These are phyloP conservation scores for Omphalotus guepiniiformis DNA, from an alignment of 768 basidiomycete species.

Conservation along the genomic window DNA sequence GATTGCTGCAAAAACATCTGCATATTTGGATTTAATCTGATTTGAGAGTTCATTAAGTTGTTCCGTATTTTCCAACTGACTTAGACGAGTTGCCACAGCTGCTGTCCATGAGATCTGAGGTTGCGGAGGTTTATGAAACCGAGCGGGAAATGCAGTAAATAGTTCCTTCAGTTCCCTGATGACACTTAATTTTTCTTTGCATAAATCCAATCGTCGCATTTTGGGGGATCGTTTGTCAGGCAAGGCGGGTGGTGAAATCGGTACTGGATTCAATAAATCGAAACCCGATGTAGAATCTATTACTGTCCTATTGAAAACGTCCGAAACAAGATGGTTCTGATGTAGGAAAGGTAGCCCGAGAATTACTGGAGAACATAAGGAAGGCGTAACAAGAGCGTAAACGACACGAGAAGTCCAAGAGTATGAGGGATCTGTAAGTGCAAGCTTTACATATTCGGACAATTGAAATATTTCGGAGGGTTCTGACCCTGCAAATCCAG, in stretches of 20 bases:
- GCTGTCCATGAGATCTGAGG: not conserved
- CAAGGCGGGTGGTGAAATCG: not conserved
- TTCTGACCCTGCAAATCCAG: no score
- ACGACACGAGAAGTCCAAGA: not conserved
- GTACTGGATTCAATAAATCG: constrained; percentile 4
- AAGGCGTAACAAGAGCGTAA: not conserved
- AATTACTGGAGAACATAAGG: constrained; percentile 17
- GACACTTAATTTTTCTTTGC: not conserved
- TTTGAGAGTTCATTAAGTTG: not conserved
- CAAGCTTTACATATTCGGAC: no score
- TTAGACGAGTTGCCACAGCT: not conserved
- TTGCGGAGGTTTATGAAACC: not conserved
- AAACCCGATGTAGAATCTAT: constrained; percentile 12
- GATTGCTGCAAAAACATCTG: constrained; percentile 16
- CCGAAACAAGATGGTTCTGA: constrained; percentile 29
- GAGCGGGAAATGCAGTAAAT: not conserved
- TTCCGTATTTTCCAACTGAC: not conserved
- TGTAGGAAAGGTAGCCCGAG: constrained; percentile 30
- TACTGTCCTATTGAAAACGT: constrained; percentile 17
- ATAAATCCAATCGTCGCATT: not conserved
- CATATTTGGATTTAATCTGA: constrained; percentile 9
- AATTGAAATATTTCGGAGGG: no score
- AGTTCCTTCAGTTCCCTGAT: not conserved
- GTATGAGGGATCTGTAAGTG: not conserved
- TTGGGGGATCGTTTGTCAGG: no score